Evolutionary conservation across 2,329 filamentous ascomycete genomes (phyloP).

Genomic region (Exophiala sp.): DNA sequence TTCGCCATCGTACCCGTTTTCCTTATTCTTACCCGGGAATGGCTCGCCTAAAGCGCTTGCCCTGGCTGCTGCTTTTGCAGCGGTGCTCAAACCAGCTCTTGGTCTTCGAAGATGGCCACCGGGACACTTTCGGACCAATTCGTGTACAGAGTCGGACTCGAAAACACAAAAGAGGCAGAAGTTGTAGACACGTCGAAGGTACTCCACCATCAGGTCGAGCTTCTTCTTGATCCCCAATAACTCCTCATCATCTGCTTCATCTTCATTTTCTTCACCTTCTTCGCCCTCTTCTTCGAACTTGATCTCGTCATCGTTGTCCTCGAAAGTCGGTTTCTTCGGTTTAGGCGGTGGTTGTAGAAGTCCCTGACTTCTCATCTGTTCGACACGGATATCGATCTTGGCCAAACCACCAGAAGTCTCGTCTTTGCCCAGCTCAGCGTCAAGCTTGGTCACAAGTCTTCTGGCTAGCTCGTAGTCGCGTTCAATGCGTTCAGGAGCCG

Average conservation of each 20-base stretch:
- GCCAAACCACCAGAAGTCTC: constrained; percentile 70
- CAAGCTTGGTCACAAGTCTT: constrained; percentile 77
- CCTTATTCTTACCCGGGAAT: constrained; percentile 79
- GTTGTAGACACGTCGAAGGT: constrained; percentile 92
- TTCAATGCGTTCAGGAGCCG: constrained; percentile 86
- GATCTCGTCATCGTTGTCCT: constrained; percentile 43
- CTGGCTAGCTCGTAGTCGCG: constrained; percentile 82
- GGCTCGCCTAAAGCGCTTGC: constrained; percentile 79
- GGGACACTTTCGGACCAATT: constrained; percentile 91
- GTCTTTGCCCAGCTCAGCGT: constrained; percentile 67
- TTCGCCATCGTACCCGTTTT: constrained; percentile 60
- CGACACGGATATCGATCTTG: constrained; percentile 82
- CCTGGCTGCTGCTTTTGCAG: constrained; percentile 78
- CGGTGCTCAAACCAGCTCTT: constrained; percentile 74
- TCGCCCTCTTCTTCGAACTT: constrained; percentile 65
- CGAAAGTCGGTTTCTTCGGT: constrained; percentile 52
- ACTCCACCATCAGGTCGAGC: constrained; percentile 91
- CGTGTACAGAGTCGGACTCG: constrained; percentile 94
- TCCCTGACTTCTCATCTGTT: constrained; percentile 72
- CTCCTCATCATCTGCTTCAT: constrained; percentile 87
- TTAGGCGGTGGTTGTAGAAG: constrained; percentile 64
- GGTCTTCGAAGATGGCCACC: constrained; percentile 95
- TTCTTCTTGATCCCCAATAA: constrained; percentile 92
- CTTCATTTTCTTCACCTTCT: constrained; percentile 74
- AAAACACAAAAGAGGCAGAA: constrained; percentile 99